Base-by-base conservation (phyloP, 2,329 filamentous ascomycete species). In the Kalmusia sp. region DNA sequence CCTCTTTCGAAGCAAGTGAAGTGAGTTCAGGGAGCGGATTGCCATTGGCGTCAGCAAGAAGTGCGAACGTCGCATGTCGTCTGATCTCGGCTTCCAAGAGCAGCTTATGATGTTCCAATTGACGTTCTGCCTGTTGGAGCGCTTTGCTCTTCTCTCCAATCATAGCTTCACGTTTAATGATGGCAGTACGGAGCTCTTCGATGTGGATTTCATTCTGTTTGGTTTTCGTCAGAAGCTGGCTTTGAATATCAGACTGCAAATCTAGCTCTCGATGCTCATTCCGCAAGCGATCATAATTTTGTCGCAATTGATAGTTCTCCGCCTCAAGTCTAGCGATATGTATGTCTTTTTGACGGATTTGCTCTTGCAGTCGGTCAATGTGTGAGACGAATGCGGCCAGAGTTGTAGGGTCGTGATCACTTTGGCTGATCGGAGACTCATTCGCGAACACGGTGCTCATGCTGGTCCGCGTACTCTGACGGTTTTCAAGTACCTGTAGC, bases 71-170 rank as follows among this genome's bases (percentile, higher is more conserved):
- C 4, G 71, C 71, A 54, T 77, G 71, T 17, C 68, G 71, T 35
- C 76, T 66, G 27, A 79, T 70, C 49, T 79, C 76, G 0, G 69
- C 64, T 27, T 78, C 69, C 6, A 79, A 59, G 2, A 80, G 63
- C 1, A 71, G 59, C 38, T 75, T 72, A 54, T 76, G 72, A 22
- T 71, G 68, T 30, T 78, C 75, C 8, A 77, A 59, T 50, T 79
- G 74, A 25, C 63, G 69, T 53, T 74, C 63, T 1, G 68, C 48
- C 6, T 53, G 44, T 19, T 63, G 63, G 1, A 73, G 50, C 2
- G 62, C 57, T 38, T 66, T 67, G 17, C 69, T 67, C 43, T 71
- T 73, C 44, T 73, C 68, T 17, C 57, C 59, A 40, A 73, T 69
- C 24, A 67, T 58, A 2, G 63, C 49, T 45, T 73, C 71, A 6